phyloP scores from a whole-genome alignment of 495 filamentous ascomycete species.

The Neurospora terricola region DNA sequence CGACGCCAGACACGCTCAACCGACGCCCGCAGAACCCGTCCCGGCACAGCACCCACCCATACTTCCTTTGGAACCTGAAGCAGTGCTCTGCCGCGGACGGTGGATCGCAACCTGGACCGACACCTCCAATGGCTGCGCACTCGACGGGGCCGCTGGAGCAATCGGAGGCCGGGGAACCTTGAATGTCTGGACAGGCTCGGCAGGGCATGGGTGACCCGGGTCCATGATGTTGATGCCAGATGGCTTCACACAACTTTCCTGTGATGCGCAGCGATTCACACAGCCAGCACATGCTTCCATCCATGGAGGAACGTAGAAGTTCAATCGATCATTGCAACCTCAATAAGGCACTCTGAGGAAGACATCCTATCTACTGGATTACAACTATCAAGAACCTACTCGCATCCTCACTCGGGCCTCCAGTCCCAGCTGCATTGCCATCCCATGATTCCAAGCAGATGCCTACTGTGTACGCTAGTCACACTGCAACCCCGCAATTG shows the following conservation, averaged over 20 bases:
- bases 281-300: neutral
- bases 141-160: neutral
- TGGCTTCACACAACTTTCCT: neutral
- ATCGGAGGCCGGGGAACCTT: neutral
- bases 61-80: neutral
- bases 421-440: neutral
- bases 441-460: neutral
- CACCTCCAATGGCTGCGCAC: neutral
- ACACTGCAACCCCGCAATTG: neutral
- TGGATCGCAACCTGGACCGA: neutral
- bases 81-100: neutral
- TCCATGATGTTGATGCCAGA: neutral
- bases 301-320: neutral
- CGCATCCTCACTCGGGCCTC: neutral
- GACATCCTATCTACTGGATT: neutral
- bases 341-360: neutral
- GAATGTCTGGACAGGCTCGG: neutral
- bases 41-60: conserved; percentile 1
- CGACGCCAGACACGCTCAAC: neutral
- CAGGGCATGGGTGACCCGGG: neutral
- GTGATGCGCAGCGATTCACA: neutral
- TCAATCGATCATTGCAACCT: neutral
- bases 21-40: conserved; percentile 1
- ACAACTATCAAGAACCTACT: neutral
- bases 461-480: neutral